Evolutionary conservation across 352 stramenopile species (phyloP).

Genomic region (Chrysophaeum taylorii): DNA sequence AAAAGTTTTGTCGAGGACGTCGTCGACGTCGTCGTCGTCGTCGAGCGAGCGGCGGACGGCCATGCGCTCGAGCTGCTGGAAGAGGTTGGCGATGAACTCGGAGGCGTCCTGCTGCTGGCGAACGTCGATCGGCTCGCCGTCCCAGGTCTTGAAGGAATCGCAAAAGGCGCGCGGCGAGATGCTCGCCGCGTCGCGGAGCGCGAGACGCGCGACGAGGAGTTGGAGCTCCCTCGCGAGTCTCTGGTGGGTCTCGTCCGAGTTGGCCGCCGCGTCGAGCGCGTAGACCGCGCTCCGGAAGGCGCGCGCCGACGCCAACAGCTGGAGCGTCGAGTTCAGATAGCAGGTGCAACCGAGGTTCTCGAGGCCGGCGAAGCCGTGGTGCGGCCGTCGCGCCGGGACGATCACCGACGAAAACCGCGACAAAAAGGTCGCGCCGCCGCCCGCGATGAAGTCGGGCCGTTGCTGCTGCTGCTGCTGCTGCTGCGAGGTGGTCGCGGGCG

Average conservation of each 20-base stretch:
- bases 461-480: not conserved
- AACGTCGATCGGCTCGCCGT: constrained; percentile 69
- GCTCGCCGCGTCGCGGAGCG: not conserved
- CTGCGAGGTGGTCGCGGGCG: not conserved
- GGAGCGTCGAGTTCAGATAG: constrained; percentile 86
- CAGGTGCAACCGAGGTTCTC: constrained; percentile 88
- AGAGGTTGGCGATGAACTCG: constrained; percentile 81
- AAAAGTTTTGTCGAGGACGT: too few species aligned
- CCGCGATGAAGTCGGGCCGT: not conserved
- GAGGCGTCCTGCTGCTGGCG: constrained; percentile 79
- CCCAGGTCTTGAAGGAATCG: constrained; percentile 65
- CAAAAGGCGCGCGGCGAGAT: constrained; percentile 48
- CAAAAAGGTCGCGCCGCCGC: too few species aligned
- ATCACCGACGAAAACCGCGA: too few species aligned
- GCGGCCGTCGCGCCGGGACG: not conserved
- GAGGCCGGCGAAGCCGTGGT: constrained; percentile 60
- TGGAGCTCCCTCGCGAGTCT: constrained; percentile 23
- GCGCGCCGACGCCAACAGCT: constrained; percentile 44
- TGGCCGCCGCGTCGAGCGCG: not conserved
- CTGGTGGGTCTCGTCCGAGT: constrained; percentile 58
- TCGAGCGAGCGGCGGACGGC: not conserved
- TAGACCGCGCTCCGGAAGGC: not conserved
- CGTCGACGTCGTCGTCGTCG: not conserved
- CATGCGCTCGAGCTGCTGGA: constrained; percentile 66
- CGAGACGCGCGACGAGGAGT: not conserved